These are phyloP conservation scores for Pseudopithomyces maydicus DNA, from an alignment of 2,329 filamentous ascomycete species.

Conservation along the genomic window DNA sequence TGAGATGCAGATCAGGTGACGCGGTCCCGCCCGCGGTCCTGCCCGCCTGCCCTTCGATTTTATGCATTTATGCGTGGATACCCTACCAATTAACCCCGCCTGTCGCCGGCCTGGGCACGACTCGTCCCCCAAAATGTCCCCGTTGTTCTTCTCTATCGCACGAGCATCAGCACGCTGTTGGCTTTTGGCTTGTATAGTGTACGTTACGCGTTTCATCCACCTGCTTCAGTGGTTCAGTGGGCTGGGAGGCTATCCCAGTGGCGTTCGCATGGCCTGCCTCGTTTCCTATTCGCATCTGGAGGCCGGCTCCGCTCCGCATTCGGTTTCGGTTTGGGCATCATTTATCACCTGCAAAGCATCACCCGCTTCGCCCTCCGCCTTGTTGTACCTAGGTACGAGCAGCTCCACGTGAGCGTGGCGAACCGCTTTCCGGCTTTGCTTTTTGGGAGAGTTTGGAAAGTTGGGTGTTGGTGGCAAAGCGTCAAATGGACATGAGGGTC, in stretches of 20 bases:
- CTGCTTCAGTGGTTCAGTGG: neutral
- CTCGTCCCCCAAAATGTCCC: neutral
- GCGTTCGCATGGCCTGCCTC: neutral
- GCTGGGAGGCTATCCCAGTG: neutral
- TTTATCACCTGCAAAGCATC: slow-evolving; percentile 9
- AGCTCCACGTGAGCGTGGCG: slow-evolving; percentile 1
- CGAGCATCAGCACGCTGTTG: slow-evolving; percentile 8
- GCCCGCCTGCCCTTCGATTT: too few species aligned
- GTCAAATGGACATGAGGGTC: neutral
- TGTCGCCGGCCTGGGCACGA: slow-evolving; percentile 14
- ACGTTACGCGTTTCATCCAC: neutral
- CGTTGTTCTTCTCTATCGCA: slow-evolving; percentile 6
- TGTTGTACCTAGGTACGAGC: neutral
- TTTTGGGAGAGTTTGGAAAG: neutral
- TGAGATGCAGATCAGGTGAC: slow-evolving; percentile 28
- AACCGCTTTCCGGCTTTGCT: neutral
- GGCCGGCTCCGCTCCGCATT: slow-evolving; percentile 8
- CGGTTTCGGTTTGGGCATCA: slow-evolving; percentile 9
- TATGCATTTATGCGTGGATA: slow-evolving; percentile 44
- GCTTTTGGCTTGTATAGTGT: slow-evolving; percentile 7
- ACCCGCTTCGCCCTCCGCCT: slow-evolving; percentile 15
- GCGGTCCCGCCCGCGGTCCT: slow-evolving; percentile 18
- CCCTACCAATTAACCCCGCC: slow-evolving; percentile 30
- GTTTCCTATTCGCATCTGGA: slow-evolving; percentile 10
- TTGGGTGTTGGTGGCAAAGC: neutral